These are phyloP conservation scores for Xylariaceae sp. DNA, from an alignment of 2,329 filamentous ascomycete genomes.

Conservation along the genomic window DNA sequence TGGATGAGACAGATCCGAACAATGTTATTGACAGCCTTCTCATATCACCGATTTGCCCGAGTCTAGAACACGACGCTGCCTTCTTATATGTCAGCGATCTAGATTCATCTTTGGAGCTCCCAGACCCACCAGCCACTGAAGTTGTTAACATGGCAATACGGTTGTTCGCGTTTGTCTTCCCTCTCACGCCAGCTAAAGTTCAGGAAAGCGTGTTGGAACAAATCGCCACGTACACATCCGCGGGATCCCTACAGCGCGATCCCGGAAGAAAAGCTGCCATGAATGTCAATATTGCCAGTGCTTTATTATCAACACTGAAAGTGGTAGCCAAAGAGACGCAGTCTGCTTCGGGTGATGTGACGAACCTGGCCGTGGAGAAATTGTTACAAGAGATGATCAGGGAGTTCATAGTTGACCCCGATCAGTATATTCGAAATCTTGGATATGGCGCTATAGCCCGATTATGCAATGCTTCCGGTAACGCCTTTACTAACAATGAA, in stretches of 20 bases:
- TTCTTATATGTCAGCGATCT: constrained; percentile 71
- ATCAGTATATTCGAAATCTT: constrained; percentile 84
- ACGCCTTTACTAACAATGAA: constrained; percentile 84
- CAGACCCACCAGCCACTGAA: constrained; percentile 86
- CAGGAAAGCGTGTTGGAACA: constrained; percentile 97
- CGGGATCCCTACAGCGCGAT: constrained; percentile 80
- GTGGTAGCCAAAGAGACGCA: constrained; percentile 83
- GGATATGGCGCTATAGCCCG: constrained; percentile 86
- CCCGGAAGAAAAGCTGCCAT: constrained; percentile 89
- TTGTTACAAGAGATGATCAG: constrained; percentile 77
- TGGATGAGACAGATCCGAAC: constrained; percentile 65
- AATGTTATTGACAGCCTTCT: constrained; percentile 67
- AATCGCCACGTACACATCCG: constrained; percentile 85
- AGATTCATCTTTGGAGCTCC: constrained; percentile 54
- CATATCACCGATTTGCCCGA: constrained; percentile 76
- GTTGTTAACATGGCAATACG: constrained; percentile 95
- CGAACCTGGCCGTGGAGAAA: constrained; percentile 77
- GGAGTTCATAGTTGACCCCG: constrained; percentile 79
- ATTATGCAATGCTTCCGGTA: constrained; percentile 83
- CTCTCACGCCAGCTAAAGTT: constrained; percentile 85
- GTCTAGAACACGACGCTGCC: constrained; percentile 88
- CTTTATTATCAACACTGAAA: constrained; percentile 79
- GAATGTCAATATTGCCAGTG: constrained; percentile 85
- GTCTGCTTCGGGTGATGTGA: constrained; percentile 74
- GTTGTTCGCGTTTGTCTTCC: constrained; percentile 88